A percentile compares a stretch with the other conserved stretches of the same genome.
Conservation (phyloP, 257 asterid genomes). For the Scutellaria minor region DNA sequence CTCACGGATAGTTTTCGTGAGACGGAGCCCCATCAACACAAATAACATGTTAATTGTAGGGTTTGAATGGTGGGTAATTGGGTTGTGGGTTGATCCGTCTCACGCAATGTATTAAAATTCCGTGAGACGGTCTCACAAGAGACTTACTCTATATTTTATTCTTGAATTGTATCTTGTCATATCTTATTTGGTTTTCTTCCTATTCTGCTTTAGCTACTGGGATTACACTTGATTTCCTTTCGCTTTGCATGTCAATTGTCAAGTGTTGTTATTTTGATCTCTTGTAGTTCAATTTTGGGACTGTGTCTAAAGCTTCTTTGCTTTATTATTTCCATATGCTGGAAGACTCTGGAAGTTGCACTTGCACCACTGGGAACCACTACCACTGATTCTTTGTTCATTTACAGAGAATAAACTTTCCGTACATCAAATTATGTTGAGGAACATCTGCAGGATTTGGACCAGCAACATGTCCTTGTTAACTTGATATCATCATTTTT, state of each 20-base stretch:
- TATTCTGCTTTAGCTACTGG: slow-evolving; percentile 19
- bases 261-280: background rate
- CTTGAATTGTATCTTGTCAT: background rate
- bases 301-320: background rate
- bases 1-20: too few relatives aligned
- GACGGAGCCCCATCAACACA: too few relatives aligned
- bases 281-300: background rate
- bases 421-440: background rate
- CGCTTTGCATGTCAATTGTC: slow-evolving; percentile 2
- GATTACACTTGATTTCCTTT: slow-evolving; percentile 18
- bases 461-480: background rate
- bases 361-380: background rate
- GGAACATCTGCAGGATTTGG: background rate
- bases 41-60: too few relatives aligned
- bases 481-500: too few relatives aligned
- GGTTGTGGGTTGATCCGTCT: too few relatives aligned
- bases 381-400: background rate
- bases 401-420: background rate
- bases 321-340: background rate
- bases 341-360: background rate
- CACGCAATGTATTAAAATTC: too few relatives aligned
- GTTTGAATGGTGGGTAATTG: too few relatives aligned
- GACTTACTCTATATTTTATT: too few relatives aligned
- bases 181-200: slow-evolving; percentile 5
- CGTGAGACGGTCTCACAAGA: too few relatives aligned